A percentile compares a stretch with the other conserved stretches of the same genome.
These are phyloP conservation scores for Picea mariana DNA, from an alignment of 83 land plant genomes.

Conservation along the genomic window DNA sequence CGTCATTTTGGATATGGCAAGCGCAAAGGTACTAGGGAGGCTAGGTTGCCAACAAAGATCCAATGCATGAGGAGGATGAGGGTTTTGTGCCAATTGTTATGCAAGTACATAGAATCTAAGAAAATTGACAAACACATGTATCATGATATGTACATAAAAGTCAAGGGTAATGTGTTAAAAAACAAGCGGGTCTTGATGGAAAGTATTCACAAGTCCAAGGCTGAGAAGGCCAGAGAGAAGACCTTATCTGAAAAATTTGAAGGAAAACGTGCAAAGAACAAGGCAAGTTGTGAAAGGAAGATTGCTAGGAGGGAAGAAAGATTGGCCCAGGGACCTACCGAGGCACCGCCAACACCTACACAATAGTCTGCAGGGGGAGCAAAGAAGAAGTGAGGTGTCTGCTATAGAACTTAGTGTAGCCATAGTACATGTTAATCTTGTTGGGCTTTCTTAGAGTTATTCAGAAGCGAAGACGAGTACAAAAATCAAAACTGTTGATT, in stretches of 20 bases:
- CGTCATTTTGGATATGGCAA: conserved; percentile 91
- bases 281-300: conserved; percentile 87
- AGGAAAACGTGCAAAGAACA: conserved; percentile 86
- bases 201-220: conserved; percentile 93
- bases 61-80: conserved; percentile 92
- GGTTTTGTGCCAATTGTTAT: conserved; percentile 73
- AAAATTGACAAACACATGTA: conserved; percentile 95
- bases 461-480: no score
- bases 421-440: no score
- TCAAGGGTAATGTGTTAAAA: conserved; percentile 94
- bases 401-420: no score
- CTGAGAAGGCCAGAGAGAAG: conserved; percentile 94
- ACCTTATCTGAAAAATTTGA: conserved; percentile 90
- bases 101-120: conserved; percentile 84
- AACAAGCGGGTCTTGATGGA: conserved; percentile 94
- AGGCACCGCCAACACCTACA: no score
- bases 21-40: conserved; percentile 88
- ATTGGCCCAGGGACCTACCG: conserved; percentile 42
- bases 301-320: conserved; percentile 85
- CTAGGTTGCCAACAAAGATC: conserved; percentile 83
- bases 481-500: no score
- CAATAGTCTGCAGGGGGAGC: no score
- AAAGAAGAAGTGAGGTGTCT: no score
- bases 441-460: no score
- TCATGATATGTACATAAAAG: conserved; percentile 95